These are phyloP conservation scores for Wickerhamiella azyma DNA, from an alignment of 805 yeast species.

Conservation along the genomic window DNA sequence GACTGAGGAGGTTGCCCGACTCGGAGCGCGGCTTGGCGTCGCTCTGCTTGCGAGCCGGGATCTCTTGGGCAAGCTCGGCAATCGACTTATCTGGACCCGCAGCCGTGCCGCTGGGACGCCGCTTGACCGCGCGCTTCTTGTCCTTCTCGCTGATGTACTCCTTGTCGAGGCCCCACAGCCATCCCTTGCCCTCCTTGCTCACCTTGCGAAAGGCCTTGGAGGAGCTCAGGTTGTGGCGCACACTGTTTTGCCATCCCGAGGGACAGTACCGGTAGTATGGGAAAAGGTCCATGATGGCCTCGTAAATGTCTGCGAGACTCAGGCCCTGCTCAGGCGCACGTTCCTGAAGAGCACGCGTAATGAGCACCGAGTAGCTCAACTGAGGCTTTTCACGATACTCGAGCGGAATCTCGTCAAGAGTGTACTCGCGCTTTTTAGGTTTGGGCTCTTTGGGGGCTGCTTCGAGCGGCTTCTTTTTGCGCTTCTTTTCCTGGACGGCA, in stretches of 20 bases:
- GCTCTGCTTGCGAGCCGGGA: constrained; percentile 12
- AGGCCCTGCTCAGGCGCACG: constrained; percentile 58
- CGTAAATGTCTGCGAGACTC: constrained; percentile 73
- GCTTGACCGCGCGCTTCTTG: constrained; percentile 43
- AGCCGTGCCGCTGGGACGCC: too few species aligned
- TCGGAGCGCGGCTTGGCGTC: constrained; percentile 9
- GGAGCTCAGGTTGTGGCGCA: constrained; percentile 75
- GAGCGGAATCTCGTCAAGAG: constrained; percentile 76
- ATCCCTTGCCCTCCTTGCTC: constrained; percentile 80
- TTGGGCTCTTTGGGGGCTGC: constrained; percentile 21
- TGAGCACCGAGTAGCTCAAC: constrained; percentile 64
- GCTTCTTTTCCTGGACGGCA: constrained; percentile 14
- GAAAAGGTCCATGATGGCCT: constrained; percentile 70
- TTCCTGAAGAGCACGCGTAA: constrained; percentile 63
- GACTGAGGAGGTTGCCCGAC: constrained; percentile 26
- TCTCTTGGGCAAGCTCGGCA: constrained; percentile 25
- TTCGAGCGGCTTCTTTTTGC: constrained; percentile 14
- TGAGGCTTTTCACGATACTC: constrained; percentile 77
- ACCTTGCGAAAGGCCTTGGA: constrained; percentile 75
- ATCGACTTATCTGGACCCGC: constrained; percentile 22
- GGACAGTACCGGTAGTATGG: constrained; percentile 91
- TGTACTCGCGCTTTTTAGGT: constrained; percentile 37
- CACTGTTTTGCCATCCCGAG: constrained; percentile 95
- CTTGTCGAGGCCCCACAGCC: constrained; percentile 90
- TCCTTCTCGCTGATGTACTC: constrained; percentile 74